Base-by-base conservation (phyloP, 768 basidiomycete species). In the Pleurotus tuber-regium region DNA sequence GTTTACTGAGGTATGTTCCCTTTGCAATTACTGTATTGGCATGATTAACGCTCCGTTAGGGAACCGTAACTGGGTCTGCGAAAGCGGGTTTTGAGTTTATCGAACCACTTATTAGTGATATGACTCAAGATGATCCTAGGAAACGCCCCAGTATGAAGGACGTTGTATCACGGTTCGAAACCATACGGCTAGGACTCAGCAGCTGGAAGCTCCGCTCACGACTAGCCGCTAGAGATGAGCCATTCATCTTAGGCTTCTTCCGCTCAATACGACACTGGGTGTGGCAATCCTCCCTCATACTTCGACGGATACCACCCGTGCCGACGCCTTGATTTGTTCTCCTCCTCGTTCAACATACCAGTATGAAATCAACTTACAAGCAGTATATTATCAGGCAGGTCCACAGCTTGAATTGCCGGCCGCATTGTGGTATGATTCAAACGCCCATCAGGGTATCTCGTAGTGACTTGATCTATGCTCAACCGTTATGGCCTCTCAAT, bases 111-210 rank as follows among this genome's bases (percentile, higher is more conserved):
- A 16, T 74, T 9, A 40, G 54, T 0, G 65, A 64, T 11, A 74
- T 78, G 76, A 58, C 66, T 1, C 64, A 68, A 8, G 53, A 59
- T 3, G 69, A 74, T 26, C 72, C 73, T 0, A 21, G 52, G 0
- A 63, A 67, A 43, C 64, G 73, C 14, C 73, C 74, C 0, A 69
- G 56, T 0, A 73, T 72, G 43, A 66, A 74, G n/a, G 57, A 67
- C 23, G 70, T 70, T 3, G 65, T 72, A 0, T 4, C 33, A 0
- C 63, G 65, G 0, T 70, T 73, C 65, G 54, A 58, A 6, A 43
- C 54, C 0, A 58, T 59, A 12, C 33, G 43, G 4, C 28, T 10
- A 6, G 41, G 25, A 9, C 40, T 51, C 23, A 54, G 54, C 50
- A 51, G 8, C 30, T 44, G 38, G 41, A 54, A 51, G 30, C 29